Percentiles rank a stretch among this genome's conserved stretches.
These are phyloP conservation scores for Metschnikowia noctiluminum DNA, from an alignment of 805 yeast genomes.

Conservation along the genomic window DNA sequence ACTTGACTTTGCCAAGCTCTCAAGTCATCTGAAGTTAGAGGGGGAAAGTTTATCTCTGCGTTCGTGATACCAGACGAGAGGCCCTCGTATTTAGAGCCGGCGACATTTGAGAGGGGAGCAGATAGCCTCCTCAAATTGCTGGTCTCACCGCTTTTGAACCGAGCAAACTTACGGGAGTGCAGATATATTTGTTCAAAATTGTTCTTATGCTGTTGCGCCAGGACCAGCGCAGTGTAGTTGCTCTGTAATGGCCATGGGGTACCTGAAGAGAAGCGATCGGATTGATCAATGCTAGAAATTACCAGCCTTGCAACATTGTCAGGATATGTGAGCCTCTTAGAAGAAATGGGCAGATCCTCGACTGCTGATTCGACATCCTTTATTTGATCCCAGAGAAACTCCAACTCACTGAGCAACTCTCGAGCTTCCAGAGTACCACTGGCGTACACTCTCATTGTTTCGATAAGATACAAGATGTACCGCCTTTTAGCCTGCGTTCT, in stretches of 20 bases:
- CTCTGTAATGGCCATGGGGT: slow-evolving; percentile 35
- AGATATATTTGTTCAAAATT: slow-evolving; percentile 43
- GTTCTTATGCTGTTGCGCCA: slow-evolving; percentile 29
- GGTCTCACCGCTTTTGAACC: slow-evolving; percentile 34
- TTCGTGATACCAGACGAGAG: neutral
- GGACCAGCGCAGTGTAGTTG: slow-evolving; percentile 25
- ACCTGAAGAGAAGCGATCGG: slow-evolving; percentile 35
- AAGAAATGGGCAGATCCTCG: slow-evolving; percentile 20
- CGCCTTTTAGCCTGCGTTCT: slow-evolving; percentile 70
- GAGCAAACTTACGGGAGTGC: slow-evolving; percentile 39
- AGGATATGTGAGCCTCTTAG: slow-evolving; percentile 1
- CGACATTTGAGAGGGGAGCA: slow-evolving; percentile 3
- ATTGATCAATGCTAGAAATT: slow-evolving; percentile 19
- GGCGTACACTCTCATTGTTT: slow-evolving; percentile 70
- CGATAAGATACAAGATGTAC: slow-evolving; percentile 65
- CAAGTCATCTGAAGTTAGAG: slow-evolving; percentile 35
- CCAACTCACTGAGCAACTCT: slow-evolving; percentile 64
- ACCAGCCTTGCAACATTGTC: slow-evolving; percentile 16
- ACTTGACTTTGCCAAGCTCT: slow-evolving; percentile 54
- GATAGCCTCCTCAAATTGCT: slow-evolving; percentile 21
- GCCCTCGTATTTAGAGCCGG: slow-evolving; percentile 1
- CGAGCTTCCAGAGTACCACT: slow-evolving; percentile 63
- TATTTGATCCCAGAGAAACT: slow-evolving; percentile 71
- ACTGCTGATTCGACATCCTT: slow-evolving; percentile 42
- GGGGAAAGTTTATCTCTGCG: neutral